Percentiles rank a stretch among this genome's conserved stretches.
Conservation (phyloP, 1,284 basidiomycete species). For the Apiotrichum porosum region DNA sequence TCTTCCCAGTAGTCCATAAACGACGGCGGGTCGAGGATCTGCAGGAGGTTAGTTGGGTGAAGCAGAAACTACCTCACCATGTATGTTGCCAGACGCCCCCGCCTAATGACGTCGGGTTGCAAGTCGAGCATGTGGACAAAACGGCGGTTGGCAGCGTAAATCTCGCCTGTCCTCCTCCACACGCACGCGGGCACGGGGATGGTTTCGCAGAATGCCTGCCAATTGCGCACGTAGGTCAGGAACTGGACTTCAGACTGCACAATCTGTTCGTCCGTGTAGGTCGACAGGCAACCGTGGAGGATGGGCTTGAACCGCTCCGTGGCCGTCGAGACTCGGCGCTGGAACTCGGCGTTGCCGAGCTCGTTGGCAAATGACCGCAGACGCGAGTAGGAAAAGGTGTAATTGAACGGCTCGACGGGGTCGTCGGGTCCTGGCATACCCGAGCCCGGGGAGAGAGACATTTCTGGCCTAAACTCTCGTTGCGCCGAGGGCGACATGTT, state of each 20-base stretch:
- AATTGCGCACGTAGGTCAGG: slow-evolving; percentile 11
- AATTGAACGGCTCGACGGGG: slow-evolving; percentile 8
- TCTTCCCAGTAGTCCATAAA: slow-evolving; percentile 18
- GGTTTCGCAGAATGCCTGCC: slow-evolving; percentile 10
- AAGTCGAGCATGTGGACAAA: slow-evolving; percentile 10
- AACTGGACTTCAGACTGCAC: slow-evolving; percentile 16
- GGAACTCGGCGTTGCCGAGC: slow-evolving; percentile 4
- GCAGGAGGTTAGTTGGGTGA: background rate
- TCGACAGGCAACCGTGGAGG: slow-evolving; percentile 14
- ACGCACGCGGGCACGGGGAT: slow-evolving; percentile 11
- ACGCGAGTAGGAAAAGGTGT: slow-evolving; percentile 18
- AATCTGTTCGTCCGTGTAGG: slow-evolving; percentile 13
- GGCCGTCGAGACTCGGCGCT: slow-evolving; percentile 5
- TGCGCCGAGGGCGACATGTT: background rate
- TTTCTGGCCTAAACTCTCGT: background rate
- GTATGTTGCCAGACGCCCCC: slow-evolving; percentile 10
- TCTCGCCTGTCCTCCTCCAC: slow-evolving; percentile 16
- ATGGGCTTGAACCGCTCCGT: slow-evolving; percentile 19
- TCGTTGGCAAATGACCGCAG: slow-evolving; percentile 11
- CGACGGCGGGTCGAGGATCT: slow-evolving; percentile 13
- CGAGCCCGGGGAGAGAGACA: slow-evolving; percentile 3
- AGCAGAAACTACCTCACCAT: too few relatives aligned
- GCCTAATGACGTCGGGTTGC: slow-evolving; percentile 3
- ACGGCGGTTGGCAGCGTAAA: slow-evolving; percentile 14
- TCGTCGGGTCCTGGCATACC: background rate